Conservation (phyloP, 176 grass and related monocot species). For the Saccharum officinarum region DNA sequence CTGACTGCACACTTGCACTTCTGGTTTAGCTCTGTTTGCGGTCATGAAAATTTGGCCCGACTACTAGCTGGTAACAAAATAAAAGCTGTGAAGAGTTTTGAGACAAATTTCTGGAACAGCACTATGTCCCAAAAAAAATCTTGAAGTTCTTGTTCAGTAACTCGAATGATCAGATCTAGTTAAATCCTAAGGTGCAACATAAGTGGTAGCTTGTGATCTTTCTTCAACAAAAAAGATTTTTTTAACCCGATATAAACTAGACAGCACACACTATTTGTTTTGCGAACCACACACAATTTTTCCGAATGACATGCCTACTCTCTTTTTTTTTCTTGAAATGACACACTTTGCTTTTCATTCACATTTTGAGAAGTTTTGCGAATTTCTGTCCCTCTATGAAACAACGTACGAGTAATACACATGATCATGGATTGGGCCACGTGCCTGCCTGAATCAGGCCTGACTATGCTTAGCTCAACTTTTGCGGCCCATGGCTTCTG, state of each 20-base stretch:
- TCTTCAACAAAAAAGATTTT: not conserved
- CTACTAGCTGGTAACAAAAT: not conserved
- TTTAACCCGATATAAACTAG: not conserved
- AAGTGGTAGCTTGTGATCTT: not conserved
- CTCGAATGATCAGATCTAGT: not conserved
- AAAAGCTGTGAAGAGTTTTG: not conserved
- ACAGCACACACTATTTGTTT: not conserved
- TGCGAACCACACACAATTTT: not conserved
- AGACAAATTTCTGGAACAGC: not conserved
- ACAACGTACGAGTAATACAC: not conserved
- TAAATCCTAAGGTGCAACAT: not conserved
- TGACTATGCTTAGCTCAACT: not conserved
- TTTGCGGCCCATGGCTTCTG: not conserved
- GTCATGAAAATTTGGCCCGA: too few relatives aligned
- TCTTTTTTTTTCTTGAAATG: not conserved
- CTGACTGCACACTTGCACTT: not conserved
- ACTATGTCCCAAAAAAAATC: not conserved
- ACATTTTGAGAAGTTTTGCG: not conserved
- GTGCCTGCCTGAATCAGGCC: not conserved
- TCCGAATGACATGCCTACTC: not conserved
- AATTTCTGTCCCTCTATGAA: not conserved
- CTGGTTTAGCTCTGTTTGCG: not conserved
- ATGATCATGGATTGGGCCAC: not conserved
- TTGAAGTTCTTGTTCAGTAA: not conserved
- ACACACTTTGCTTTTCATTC: not conserved